These are phyloP conservation scores for Aspergillus coremiiformis DNA, from an alignment of 495 filamentous ascomycete species.

Conservation along the genomic window DNA sequence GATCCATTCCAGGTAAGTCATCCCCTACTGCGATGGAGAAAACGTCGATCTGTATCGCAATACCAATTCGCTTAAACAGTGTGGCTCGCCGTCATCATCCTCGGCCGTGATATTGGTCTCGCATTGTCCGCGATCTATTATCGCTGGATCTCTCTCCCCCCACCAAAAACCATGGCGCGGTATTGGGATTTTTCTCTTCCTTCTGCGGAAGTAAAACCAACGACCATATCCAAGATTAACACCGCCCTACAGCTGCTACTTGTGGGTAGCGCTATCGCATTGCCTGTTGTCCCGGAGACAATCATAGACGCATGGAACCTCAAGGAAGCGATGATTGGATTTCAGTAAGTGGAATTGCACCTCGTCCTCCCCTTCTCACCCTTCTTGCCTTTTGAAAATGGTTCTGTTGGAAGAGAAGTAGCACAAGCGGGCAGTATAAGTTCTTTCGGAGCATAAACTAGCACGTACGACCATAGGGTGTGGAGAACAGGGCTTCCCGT, in stretches of 20 bases:
- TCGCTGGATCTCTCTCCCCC: constrained; percentile 85
- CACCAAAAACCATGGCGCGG: constrained; percentile 82
- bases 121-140: constrained; percentile 90
- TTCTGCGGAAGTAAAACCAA: constrained; percentile 86
- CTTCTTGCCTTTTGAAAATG: neutral
- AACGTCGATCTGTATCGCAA: neutral
- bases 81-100: constrained; percentile 79
- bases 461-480: constrained; percentile 34
- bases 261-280: constrained; percentile 67
- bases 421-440: constrained; percentile 8
- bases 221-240: constrained; percentile 83
- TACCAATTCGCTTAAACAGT: constrained; percentile 36
- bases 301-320: constrained; percentile 43
- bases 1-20: constrained; percentile 62
- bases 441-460: neutral
- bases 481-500: constrained; percentile 37
- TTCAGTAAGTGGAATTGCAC: constrained; percentile 56
- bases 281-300: constrained; percentile 54
- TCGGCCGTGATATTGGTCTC: constrained; percentile 82
- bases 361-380: constrained; percentile 8
- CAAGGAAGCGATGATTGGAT: constrained; percentile 47
- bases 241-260: constrained; percentile 73
- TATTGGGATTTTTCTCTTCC: constrained; percentile 98
- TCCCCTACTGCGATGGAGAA: neutral
- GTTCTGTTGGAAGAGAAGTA: neutral